phyloP scores from a whole-genome alignment of 306 rosid species.

The Cucurbita maxima region DNA sequence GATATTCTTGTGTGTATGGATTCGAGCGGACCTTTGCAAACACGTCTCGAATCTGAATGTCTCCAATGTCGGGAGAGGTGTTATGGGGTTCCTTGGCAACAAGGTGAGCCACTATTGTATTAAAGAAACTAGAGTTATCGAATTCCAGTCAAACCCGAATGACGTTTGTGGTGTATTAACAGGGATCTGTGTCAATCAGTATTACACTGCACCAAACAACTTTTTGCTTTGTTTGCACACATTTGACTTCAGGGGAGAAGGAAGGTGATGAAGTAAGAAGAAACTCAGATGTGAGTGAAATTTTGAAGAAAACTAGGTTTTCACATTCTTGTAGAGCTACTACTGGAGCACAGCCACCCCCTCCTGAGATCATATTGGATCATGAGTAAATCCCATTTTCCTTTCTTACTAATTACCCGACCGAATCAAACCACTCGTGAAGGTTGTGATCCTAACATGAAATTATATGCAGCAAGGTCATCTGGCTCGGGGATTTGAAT shows the following conservation, averaged over 20 bases:
- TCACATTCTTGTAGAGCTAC: constrained; percentile 19
- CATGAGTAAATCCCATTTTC: constrained; percentile 31
- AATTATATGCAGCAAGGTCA: constrained; percentile 34
- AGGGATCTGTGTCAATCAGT: constrained; percentile 88
- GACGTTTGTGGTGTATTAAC: neutral
- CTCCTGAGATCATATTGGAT: constrained; percentile 48
- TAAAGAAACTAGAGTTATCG: neutral
- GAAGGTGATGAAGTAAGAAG: constrained; percentile 66
- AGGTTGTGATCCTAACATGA: neutral
- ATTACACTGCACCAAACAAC: constrained; percentile 49
- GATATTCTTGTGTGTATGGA: constrained; percentile 69
- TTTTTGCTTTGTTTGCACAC: constrained; percentile 87
- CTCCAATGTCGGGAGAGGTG: constrained; percentile 72
- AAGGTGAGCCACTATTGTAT: constrained; percentile 34
- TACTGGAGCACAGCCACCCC: constrained; percentile 3
- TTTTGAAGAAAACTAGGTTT: constrained; percentile 67
- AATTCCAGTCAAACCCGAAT: neutral
- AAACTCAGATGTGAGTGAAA: constrained; percentile 60
- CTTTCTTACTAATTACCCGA: neutral
- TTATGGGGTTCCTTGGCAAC: constrained; percentile 90
- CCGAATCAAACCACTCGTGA: neutral
- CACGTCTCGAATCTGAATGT: constrained; percentile 37
- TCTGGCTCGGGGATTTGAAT: constrained; percentile 96
- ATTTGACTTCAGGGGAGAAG: constrained; percentile 82
- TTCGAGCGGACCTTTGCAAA: constrained; percentile 27